These are phyloP conservation scores for Trichoderma breve DNA, from an alignment of 2,329 filamentous ascomycete species.

Conservation along the genomic window DNA sequence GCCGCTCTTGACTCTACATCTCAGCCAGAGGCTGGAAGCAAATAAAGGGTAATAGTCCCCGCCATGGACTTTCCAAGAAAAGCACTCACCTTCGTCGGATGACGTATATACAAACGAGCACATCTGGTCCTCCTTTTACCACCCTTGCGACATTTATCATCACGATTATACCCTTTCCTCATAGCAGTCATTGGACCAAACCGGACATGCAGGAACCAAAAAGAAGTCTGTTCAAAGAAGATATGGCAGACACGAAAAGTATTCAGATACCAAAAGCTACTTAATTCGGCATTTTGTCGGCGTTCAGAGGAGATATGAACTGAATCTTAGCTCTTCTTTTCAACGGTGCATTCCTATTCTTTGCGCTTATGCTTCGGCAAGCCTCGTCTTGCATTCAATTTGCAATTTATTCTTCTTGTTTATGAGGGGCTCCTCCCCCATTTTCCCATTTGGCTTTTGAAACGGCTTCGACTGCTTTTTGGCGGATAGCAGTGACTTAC, in stretches of 20 bases:
- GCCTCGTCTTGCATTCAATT: conserved; percentile 1
- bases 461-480: background rate
- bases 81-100: background rate
- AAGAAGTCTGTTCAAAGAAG: background rate
- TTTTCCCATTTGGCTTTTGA: background rate
- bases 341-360: background rate
- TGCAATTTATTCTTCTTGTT: background rate
- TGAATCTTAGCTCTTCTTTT: conserved; percentile 1
- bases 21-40: background rate
- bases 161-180: conserved; percentile 7
- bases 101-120: conserved; percentile 12
- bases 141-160: background rate
- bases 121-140: background rate
- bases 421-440: background rate
- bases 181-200: conserved; percentile 1
- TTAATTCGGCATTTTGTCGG: conserved; percentile 16
- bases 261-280: background rate
- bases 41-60: background rate
- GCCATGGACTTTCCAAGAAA: background rate
- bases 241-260: background rate
- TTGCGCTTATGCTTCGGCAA: conserved; percentile 1
- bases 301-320: conserved; percentile 12
- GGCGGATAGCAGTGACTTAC: background rate
- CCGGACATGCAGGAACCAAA: background rate
- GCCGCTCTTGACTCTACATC: background rate